Evolutionary conservation across 2,329 filamentous ascomycete species (phyloP), one percentile per base, ranked within the genome.

Genomic region (Annulohypoxylon truncatum): DNA sequence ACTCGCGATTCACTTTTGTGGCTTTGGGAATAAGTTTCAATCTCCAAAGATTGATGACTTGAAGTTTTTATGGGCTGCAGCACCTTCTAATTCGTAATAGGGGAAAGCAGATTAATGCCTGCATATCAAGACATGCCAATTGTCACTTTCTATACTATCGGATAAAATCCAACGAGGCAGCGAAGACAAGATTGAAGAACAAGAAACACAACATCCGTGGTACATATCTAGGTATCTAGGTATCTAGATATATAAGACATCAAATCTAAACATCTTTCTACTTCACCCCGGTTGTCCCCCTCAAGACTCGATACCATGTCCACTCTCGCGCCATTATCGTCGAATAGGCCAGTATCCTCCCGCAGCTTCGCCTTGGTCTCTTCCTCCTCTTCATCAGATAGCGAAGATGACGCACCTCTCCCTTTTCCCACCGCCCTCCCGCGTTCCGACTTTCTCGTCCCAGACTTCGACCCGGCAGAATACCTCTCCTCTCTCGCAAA

Each of bases 351-450:
- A 8, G 54, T 74, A 38, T 75, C 76, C 46, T 77, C 77, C 7
- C 76, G 77, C 50, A 73, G 75, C 64, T 83, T 84, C 77, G 78
- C 80, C 56, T 78, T 85, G 3, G 77, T 79, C 20, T 80, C 77
- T 1, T 77, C 78, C 2, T 80, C 80, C 35, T 77, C 78, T 12
- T 79, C 78, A 0, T 69, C 66, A 2, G 76, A 55, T 75, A 66
- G 70, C 29, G 69, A 77, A 62, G 82, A 88, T 73, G 88, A 92
- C 73, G 88, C 91, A 73, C 89, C 89, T 18, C 89, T 98, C 4
- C 96, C 96, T 10, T 98, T 97, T 81, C 96, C 96, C 1, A 86
- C 89, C 38, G 93, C 94, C 2, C 88, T 99, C 13, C 88, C 92
- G 1, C 92, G 96, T 62, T 83, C 85, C 63, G 93, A 96, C 75